Percentiles rank a stretch among this genome's conserved stretches.
Evolutionary conservation across 2,329 filamentous ascomycete species (phyloP).

Genomic region (Cercospora beticola): DNA sequence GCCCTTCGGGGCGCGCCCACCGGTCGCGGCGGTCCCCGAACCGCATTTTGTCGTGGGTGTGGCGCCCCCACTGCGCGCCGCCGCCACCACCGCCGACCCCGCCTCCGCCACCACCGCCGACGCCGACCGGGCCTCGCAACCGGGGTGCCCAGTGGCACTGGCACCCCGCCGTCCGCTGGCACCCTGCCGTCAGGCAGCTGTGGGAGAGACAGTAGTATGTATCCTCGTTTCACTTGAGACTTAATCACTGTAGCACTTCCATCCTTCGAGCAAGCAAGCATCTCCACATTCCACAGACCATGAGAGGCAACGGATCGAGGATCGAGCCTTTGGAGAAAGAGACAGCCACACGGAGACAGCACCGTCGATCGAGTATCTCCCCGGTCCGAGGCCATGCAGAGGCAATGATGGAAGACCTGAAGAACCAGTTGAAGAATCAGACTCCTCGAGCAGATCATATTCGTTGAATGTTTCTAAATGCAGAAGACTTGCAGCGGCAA

Average conservation of each 20-base stretch:
- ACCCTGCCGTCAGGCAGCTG: not conserved
- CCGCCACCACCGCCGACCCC: not conserved
- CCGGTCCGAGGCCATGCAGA: not conserved
- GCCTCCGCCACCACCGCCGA: not conserved
- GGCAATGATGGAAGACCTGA: not conserved
- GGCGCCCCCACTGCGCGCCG: not conserved
- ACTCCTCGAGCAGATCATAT: not conserved
- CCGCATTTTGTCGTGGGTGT: not conserved
- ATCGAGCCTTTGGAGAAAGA: not conserved
- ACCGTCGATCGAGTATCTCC: not conserved
- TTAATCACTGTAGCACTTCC: not conserved
- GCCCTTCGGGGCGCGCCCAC: not conserved
- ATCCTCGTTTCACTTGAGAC: not conserved
- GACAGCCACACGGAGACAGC: not conserved
- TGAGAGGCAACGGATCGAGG: not conserved
- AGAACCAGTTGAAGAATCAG: not conserved
- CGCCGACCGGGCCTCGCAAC: not conserved
- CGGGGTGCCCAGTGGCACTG: not conserved
- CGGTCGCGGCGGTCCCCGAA: not conserved
- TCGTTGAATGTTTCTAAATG: not conserved
- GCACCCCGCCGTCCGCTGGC: not conserved
- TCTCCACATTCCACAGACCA: not conserved
- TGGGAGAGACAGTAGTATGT: not conserved
- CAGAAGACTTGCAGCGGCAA: not conserved
- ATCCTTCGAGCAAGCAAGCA: conserved; percentile 6